Evolutionary conservation across 1,284 basidiomycete species (phyloP).

Genomic region (Melampsora occidentalis): DNA sequence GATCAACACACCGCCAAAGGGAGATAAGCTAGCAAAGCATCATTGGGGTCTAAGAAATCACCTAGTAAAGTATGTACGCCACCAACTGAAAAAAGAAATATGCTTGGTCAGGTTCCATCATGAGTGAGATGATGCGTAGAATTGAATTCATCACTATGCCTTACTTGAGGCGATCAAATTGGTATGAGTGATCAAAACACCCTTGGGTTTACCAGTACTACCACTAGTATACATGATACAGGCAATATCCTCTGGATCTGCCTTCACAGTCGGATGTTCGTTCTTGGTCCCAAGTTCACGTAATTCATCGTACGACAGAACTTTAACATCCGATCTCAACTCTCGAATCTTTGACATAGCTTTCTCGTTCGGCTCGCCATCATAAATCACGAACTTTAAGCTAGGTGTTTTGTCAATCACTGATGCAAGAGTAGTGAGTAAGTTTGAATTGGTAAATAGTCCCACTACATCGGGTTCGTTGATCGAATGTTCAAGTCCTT

Average conservation of each 20-base stretch:
- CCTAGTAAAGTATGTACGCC: slow-evolving; percentile 73
- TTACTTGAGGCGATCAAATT: slow-evolving; percentile 73
- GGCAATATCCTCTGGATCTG: slow-evolving; percentile 62
- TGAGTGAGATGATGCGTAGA: not conserved
- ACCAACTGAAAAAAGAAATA: slow-evolving; percentile 59
- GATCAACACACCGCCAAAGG: slow-evolving; percentile 46
- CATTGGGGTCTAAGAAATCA: slow-evolving; percentile 67
- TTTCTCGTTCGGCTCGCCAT: slow-evolving; percentile 64
- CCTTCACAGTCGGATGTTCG: slow-evolving; percentile 61
- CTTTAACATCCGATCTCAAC: slow-evolving; percentile 56
- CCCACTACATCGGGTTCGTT: slow-evolving; percentile 83
- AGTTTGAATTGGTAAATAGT: slow-evolving; percentile 87
- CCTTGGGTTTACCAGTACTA: slow-evolving; percentile 89
- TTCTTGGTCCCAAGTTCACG: slow-evolving; percentile 64
- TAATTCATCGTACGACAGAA: slow-evolving; percentile 69
- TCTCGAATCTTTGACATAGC: slow-evolving; percentile 50
- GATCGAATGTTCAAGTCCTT: slow-evolving; percentile 80
- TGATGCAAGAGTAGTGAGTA: slow-evolving; percentile 60
- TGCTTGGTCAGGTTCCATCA: slow-evolving; percentile 49
- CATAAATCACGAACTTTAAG: slow-evolving; percentile 79
- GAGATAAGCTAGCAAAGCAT: slow-evolving; percentile 55
- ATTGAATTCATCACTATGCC: not conserved
- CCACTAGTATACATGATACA: slow-evolving; percentile 98
- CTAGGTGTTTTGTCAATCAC: slow-evolving; percentile 57
- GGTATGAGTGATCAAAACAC: slow-evolving; percentile 80